Evolutionary conservation across 345 rosid species (phyloP), one percentile per base, ranked within the genome.

Genomic region (Linum tenue): DNA sequence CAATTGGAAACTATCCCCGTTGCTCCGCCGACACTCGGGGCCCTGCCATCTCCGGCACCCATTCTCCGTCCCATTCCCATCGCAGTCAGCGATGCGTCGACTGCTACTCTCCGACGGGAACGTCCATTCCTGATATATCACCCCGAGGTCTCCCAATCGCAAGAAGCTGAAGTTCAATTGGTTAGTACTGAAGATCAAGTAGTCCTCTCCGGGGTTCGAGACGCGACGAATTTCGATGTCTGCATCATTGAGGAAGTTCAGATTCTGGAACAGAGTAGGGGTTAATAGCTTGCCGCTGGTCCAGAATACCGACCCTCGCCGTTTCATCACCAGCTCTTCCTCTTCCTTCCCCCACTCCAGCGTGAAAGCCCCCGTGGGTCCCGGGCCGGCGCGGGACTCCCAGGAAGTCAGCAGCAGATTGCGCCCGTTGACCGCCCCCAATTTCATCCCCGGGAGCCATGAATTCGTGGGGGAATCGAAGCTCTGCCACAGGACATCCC

Each of bases 261-360:
- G 16, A 7, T 16, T 4, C 4, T 3, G 7, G 22, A 17, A 15
- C 1, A 2, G 10, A 64, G 15, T 36, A 37, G 37, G 14, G 2
- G 5, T 22, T 4, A 4, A 22, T 11, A 31, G 39, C 8, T 43
- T n/a, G n/a, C n/a, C 66, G 11, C 42, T 56, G 3, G 37, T 62
- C 67, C 67, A 69, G 37, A 55, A 62, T 39, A 2, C n/a, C n/a
- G 8, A 8, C 7, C 72, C 67, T 39, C 56, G 10, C 4, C 61
- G 44, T 37, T 9, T 11, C 12, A 69, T 16, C 0, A 40, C 7
- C 8, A 62, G 4, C 37, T 62, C 60, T 10, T 38, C 12, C 39
- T 55, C n/a, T 31, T n/a, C n/a, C n/a, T n/a, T n/a, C n/a, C 35
- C 42, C 67, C 62, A 69, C 17, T 69, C 62, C 59, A 62, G 50